A percentile compares a stretch with the other conserved stretches of the same genome.
These are phyloP conservation scores for Paramecium caudatum DNA, from an alignment of 73 alveolate genomes.

Conservation along the genomic window DNA sequence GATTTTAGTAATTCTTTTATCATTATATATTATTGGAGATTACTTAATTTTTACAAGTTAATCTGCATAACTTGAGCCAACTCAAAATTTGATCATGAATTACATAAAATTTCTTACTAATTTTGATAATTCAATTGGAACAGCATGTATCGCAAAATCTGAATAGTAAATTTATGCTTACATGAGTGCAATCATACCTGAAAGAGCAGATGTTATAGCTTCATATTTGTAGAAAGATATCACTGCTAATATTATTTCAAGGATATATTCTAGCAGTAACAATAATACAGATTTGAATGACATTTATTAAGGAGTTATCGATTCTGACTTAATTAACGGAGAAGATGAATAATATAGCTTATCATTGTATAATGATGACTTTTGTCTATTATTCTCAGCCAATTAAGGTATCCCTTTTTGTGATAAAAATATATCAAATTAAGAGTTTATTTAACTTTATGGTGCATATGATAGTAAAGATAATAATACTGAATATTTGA, in stretches of 20 bases:
- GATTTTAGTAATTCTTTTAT: not conserved
- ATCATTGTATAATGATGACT: conserved; percentile 1
- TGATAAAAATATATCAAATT: not conserved
- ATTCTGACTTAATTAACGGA: conserved; percentile 7
- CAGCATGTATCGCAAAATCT: not conserved
- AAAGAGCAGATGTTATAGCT: not conserved
- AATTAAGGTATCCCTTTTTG: not conserved
- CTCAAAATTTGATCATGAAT: not conserved
- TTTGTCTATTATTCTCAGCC: not conserved
- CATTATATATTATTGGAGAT: not conserved
- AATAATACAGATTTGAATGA: conserved; percentile 1
- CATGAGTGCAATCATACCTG: not conserved
- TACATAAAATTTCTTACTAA: not conserved
- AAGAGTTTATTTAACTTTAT: not conserved
- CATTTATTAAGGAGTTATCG: not conserved
- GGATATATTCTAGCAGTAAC: not conserved
- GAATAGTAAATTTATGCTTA: not conserved
- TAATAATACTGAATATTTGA: not conserved
- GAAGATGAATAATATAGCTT: not conserved
- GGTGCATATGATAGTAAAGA: not conserved
- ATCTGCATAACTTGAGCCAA: not conserved
- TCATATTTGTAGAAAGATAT: not conserved
- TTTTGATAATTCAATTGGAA: not conserved
- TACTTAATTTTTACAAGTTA: not conserved
- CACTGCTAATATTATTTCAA: not conserved